Base-by-base conservation (phyloP, 768 basidiomycete species). In the Cystobasidium onofrii region DNA sequence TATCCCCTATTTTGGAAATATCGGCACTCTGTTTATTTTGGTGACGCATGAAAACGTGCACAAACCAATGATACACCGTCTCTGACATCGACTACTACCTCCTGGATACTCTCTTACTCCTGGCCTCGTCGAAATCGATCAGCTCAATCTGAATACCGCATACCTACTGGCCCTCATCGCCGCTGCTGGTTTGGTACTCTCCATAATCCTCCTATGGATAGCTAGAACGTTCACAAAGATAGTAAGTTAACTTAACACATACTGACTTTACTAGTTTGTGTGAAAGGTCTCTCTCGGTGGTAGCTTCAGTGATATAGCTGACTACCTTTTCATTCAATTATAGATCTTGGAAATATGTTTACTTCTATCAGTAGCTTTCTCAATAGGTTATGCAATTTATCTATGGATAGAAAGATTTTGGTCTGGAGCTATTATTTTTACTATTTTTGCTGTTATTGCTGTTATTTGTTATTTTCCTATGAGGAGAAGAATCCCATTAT, bases 391-490 rank as follows among this genome's bases (percentile, higher is more conserved):
- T 25, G 76, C 79, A 20, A 60, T 77, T 20, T 78, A 78, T 70
- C 63, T 77, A 3, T 78, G 78, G 77, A 43, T 65, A 23, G 13
- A 54, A 10, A 63, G 57, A 46, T 74, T 27, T 54, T 79, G 74
- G 72, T 54, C 41, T 0, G 78, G 78, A 29, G 79, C 79, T 9
- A 78, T 79, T 75, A 78, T 80, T 73, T 78, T 78, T 62, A 79
- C 79, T 25, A 61, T 79, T 63, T 78, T 79, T n/a, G 79, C 78
- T 34, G 73, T 79, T 25, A 41, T 79, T 29, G 1, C 55, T 10
- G 33, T 75, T 39, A 44, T 60, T 27, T 72, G 46, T 52, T 72
- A 72, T 34, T 74, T 74, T 69, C 64, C 66, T 2, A 57, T 70
- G 70, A 4, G 33, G 12, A 60, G 27, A 25, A 1, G 72, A 13